Base-by-base conservation (phyloP, 139 green algal genomes). In the Chlamydomonas sphaeroides region DNA sequence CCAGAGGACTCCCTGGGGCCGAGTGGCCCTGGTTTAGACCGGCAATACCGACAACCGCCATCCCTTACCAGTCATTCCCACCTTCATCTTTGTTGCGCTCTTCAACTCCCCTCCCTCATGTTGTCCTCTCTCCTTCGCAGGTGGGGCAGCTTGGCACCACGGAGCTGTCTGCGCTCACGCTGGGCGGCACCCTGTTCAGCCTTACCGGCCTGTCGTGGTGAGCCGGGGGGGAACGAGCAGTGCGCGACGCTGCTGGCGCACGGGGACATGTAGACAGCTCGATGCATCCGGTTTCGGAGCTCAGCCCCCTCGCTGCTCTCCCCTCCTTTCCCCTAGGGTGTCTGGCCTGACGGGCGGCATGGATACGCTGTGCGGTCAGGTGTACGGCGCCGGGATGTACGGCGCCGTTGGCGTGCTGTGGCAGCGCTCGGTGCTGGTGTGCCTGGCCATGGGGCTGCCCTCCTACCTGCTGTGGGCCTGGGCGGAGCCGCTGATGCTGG, bases 181-280 rank as follows among this genome's bases (percentile, higher is more conserved):
- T 87, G 21, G 83, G 38, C 26, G 30, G 42, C 23, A 87, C 83
- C 5, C 21, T 87, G 26, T 87, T 76, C 73, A 84, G 84, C 67
- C 65, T 87, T 48, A 87, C 74, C 10, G 83, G 83, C 35, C 41
- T 84, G 21, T 84, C 74, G 23, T 36, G 83, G 83, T 21, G 23
- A 6, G 56, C n/a, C 23, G 56, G 56, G 45, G n/a, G n/a, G n/a
- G n/a, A n/a, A n/a, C n/a, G n/a, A n/a, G n/a, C n/a, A n/a, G n/a
- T n/a, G n/a, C n/a, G n/a, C n/a, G n/a, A n/a, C n/a, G n/a, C n/a
- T n/a, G n/a, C n/a, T n/a, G n/a, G n/a, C n/a, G n/a, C n/a, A n/a
- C n/a, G n/a, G n/a, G n/a, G n/a, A n/a, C n/a, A n/a, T n/a, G n/a
- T n/a, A n/a, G n/a, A n/a, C n/a, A n/a, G n/a, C 48, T 25, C 48